Evolutionary conservation across 2,329 filamentous ascomycete genomes (phyloP).

Genomic region (Acrodontium crateriforme): DNA sequence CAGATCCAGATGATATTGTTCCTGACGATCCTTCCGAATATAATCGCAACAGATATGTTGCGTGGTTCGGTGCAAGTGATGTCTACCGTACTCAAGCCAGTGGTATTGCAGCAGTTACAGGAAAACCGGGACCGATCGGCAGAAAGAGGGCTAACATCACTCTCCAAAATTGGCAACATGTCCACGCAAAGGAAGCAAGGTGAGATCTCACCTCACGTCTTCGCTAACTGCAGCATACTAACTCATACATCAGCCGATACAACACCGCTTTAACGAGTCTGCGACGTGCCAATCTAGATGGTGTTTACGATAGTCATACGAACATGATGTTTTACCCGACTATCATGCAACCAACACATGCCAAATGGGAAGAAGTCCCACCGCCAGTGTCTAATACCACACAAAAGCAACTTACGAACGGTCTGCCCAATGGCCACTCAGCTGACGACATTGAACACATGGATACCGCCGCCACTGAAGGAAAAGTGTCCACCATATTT

Average conservation of each 20-base stretch:
- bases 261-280: conserved; percentile 60
- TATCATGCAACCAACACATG: conserved; percentile 80
- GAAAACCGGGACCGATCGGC: conserved; percentile 50
- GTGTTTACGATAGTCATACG: conserved; percentile 87
- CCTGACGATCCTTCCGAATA: conserved; percentile 70
- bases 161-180: conserved; percentile 89
- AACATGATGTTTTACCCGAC: conserved; percentile 80
- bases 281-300: conserved; percentile 55
- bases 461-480: conserved; percentile 1
- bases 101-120: conserved; percentile 27
- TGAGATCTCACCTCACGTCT: conserved; percentile 38
- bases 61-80: conserved; percentile 91
- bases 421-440: conserved; percentile 5
- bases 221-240: neutral
- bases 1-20: conserved; percentile 74
- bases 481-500: conserved; percentile 30
- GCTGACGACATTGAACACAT: conserved; percentile 6
- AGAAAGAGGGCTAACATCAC: conserved; percentile 82
- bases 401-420: conserved; percentile 5
- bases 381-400: conserved; percentile 20
- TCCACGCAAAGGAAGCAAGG: conserved; percentile 86
- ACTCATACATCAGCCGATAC: conserved; percentile 50
- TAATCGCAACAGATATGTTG: conserved; percentile 97
- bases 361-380: conserved; percentile 61
- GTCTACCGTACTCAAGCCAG: conserved; percentile 68